phyloP scores from a whole-genome alignment of 1,284 basidiomycete genomes.

The Microbotryomycetes sp. region DNA sequence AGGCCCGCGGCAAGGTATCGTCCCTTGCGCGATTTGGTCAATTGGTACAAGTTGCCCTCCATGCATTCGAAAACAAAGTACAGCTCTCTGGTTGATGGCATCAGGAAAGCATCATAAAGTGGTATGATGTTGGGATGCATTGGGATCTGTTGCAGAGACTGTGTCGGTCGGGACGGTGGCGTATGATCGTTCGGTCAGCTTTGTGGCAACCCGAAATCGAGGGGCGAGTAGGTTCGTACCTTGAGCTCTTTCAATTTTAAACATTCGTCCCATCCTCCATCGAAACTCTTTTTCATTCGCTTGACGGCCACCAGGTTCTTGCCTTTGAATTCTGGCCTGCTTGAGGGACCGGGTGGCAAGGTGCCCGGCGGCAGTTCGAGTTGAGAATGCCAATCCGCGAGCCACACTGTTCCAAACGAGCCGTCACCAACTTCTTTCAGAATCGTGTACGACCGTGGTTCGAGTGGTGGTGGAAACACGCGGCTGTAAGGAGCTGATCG shows the following conservation, averaged over 20 bases:
- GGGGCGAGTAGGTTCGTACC: constrained; percentile 51
- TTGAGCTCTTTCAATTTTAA: constrained; percentile 92
- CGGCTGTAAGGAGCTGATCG: background rate
- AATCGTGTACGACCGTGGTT: constrained; percentile 48
- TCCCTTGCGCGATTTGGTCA: constrained; percentile 94
- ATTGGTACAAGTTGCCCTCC: constrained; percentile 99
- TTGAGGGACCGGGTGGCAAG: constrained; percentile 60
- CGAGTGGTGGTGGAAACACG: constrained; percentile 29
- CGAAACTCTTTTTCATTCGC: constrained; percentile 96
- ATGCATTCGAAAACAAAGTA: constrained; percentile 99
- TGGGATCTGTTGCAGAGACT: constrained; percentile 90
- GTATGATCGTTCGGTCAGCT: constrained; percentile 11
- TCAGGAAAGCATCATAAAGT: constrained; percentile 96
- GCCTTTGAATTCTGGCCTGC: constrained; percentile 86
- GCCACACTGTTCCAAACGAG: constrained; percentile 94
- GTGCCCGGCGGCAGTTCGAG: constrained; percentile 58
- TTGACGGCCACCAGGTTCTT: constrained; percentile 96
- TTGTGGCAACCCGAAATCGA: background rate
- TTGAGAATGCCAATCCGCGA: constrained; percentile 98
- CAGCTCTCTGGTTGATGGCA: constrained; percentile 85
- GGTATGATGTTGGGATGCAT: constrained; percentile 97
- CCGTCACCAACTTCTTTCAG: constrained; percentile 91
- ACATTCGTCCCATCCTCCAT: constrained; percentile 95
- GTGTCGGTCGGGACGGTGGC: constrained; percentile 10
- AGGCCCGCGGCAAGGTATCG: constrained; percentile 90